phyloP scores from a whole-genome alignment of 768 basidiomycete genomes.

The Calocera cornea region DNA sequence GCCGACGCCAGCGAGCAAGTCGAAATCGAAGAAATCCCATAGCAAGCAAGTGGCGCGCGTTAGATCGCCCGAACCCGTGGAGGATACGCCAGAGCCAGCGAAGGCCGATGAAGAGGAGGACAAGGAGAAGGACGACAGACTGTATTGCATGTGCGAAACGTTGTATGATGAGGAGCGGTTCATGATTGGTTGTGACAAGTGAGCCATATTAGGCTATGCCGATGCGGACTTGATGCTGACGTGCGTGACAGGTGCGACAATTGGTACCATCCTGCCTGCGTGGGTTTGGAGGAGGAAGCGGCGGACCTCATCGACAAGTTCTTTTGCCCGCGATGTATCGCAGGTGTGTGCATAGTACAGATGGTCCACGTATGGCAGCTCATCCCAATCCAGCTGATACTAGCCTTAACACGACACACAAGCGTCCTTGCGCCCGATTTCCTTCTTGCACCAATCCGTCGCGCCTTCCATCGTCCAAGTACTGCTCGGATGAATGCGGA shows the following conservation, averaged over 20 bases:
- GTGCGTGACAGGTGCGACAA: slow-evolving; percentile 58
- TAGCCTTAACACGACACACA: slow-evolving; percentile 18
- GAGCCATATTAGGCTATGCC: slow-evolving; percentile 18
- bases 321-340: slow-evolving; percentile 47
- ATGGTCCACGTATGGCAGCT: slow-evolving; percentile 46
- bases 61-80: background rate
- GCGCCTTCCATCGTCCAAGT: slow-evolving; percentile 74
- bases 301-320: slow-evolving; percentile 87
- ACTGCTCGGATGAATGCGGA: slow-evolving; percentile 83
- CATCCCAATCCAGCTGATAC: slow-evolving; percentile 20
- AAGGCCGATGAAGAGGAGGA: slow-evolving; percentile 21
- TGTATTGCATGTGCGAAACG: slow-evolving; percentile 83
- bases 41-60: background rate
- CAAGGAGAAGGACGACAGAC: slow-evolving; percentile 45
- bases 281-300: slow-evolving; percentile 64
- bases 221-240: background rate
- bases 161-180: slow-evolving; percentile 73
- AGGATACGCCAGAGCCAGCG: background rate
- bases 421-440: slow-evolving; percentile 26
- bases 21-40: background rate
- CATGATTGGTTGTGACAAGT: slow-evolving; percentile 94
- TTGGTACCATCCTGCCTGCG: slow-evolving; percentile 85
- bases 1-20: background rate
- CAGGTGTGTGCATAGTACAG: slow-evolving; percentile 26
- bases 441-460: slow-evolving; percentile 62